Base-by-base conservation (phyloP, 768 basidiomycete genomes). In the Suillus americanus region DNA sequence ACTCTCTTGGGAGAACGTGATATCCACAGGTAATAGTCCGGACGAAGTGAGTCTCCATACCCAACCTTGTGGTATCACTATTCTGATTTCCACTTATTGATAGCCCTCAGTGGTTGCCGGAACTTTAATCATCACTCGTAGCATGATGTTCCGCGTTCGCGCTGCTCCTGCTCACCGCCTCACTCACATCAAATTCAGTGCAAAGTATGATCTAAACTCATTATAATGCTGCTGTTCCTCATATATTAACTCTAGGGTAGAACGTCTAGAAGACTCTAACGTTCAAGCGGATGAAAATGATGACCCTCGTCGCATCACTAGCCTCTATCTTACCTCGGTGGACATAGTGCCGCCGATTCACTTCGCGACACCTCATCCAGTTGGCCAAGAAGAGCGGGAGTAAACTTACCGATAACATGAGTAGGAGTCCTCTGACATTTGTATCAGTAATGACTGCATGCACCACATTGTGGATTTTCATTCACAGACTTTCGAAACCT, bases 131-230 rank as follows among this genome's bases (percentile, higher is more conserved):
- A 73, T 80, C 54, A 80, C 78, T 33, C 80, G 79, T 28, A 72
- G 74, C 3, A 62, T 81, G 53, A 79, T 77, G 51, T 78, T 81
- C 64, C 73, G 78, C 9, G 77, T 84, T 18, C 78, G 82, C 25
- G 83, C 65, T 12, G 64, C 65, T 3, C 78, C 77, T 8, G 82
- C 79, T 10, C 77, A 81, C 61, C 72, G 68, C 10, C 66, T 62
- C 9, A 77, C 74, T 38, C 68, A 71, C 33, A 66, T 79, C 37
- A 63, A 72, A 18, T 81, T 83, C 56, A 82, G 79, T 45, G 81
- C 80, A 25, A 79, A 71, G 82, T 82, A 35, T 57, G 77, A 67
- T 30, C 5, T 14, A 0, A 23, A 8, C 56, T 14, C 12, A 13
- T 35, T 20, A 25, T 18, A 18, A 48, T 5, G 25, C 1, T n/a